Conservation (phyloP, 129 eudicot species). For the Daucus carota region DNA sequence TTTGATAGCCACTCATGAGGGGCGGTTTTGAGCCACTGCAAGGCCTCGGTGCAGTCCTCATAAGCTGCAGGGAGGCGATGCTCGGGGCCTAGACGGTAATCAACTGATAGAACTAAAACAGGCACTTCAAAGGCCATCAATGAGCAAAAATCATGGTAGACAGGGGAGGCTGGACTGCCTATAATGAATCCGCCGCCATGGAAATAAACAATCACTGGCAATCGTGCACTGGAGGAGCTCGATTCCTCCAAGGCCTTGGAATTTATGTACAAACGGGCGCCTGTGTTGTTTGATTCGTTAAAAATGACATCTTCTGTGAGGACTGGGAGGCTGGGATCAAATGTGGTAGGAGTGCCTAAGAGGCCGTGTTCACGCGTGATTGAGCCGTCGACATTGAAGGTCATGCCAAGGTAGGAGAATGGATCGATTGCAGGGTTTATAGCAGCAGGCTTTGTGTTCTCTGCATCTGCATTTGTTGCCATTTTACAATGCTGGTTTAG, state of each 20-base stretch:
- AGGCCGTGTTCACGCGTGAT: neutral
- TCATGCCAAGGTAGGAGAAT: neutral
- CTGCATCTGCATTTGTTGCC: neutral
- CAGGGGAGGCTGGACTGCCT: slow-evolving; percentile 8
- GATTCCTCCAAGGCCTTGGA: neutral
- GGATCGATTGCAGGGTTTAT: neutral
- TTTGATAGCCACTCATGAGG: slow-evolving; percentile 46
- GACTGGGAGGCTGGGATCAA: slow-evolving; percentile 3
- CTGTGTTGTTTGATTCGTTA: neutral
- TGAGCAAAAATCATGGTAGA: slow-evolving; percentile 42
- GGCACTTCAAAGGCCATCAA: slow-evolving; percentile 34
- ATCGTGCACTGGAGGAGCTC: neutral
- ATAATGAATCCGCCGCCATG: slow-evolving; percentile 19
- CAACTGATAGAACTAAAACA: slow-evolving; percentile 55
- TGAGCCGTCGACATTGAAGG: neutral
- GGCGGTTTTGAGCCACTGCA: slow-evolving; percentile 50
- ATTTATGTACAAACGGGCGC: slow-evolving; percentile 30
- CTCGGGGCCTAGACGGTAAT: slow-evolving; percentile 78
- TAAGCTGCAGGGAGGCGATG: slow-evolving; percentile 81
- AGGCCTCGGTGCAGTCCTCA: slow-evolving; percentile 59
- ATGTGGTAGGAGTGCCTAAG: neutral
- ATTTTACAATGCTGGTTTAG: neutral
- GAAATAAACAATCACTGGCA: neutral
- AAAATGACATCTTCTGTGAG: neutral
- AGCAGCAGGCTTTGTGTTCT: slow-evolving; percentile 1